Evolutionary conservation across 2,329 filamentous ascomycete genomes (phyloP).

Genomic region (Leptographium procerum): DNA sequence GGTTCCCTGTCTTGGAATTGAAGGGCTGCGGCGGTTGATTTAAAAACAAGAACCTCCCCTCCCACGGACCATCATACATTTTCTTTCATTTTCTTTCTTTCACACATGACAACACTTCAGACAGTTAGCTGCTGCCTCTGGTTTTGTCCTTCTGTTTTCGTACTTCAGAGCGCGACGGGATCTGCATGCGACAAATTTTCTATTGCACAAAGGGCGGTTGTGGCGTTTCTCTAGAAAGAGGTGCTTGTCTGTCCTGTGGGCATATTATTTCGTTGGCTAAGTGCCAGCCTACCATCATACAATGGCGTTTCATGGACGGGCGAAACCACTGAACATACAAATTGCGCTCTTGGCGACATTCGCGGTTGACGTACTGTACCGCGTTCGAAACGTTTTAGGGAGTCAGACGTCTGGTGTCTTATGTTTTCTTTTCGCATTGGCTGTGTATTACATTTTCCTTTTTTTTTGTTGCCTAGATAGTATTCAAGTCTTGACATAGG

Average conservation of each 20-base stretch:
- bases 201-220: too few relatives aligned
- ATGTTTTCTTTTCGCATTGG: not conserved
- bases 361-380: not conserved
- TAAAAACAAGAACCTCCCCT: slow-evolving; percentile 2
- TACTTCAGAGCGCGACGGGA: too few relatives aligned
- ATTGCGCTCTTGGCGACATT: too few relatives aligned
- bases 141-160: not conserved
- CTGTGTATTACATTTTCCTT: not conserved
- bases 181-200: too few relatives aligned
- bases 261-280: not conserved
- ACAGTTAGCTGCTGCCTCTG: too few relatives aligned
- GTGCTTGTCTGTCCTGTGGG: too few relatives aligned
- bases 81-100: slow-evolving; percentile 1
- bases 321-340: too few relatives aligned
- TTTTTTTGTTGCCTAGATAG: too few relatives aligned
- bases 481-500: too few relatives aligned
- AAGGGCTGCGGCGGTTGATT: slow-evolving; percentile 34
- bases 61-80: not conserved
- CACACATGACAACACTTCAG: too few relatives aligned
- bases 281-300: not conserved
- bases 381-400: not conserved
- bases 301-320: not conserved
- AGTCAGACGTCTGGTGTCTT: too few relatives aligned
- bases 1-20: slow-evolving; percentile 52
- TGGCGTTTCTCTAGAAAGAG: too few relatives aligned